Evolutionary conservation across 768 basidiomycete species (phyloP).

Genomic region (Leccinum uliginosum): DNA sequence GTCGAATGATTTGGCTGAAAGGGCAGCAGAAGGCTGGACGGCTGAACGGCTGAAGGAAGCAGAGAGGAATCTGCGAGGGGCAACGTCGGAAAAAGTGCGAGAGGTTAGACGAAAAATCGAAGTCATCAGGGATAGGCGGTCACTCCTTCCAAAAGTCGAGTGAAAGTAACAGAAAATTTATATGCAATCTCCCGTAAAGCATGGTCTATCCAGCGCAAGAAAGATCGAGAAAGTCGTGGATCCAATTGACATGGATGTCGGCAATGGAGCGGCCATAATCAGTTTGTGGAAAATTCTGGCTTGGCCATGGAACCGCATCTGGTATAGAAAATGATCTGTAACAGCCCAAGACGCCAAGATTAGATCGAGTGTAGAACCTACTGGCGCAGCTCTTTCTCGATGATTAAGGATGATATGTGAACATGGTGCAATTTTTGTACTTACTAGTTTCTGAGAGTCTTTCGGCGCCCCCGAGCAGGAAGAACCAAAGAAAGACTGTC

Average conservation of each 20-base stretch:
- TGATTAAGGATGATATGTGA: not conserved
- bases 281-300: not conserved
- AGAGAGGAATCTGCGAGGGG: constrained; percentile 10
- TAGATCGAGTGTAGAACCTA: not conserved
- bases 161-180: constrained; percentile 12
- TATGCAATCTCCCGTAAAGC: constrained; percentile 3
- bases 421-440: not conserved
- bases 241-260: constrained; percentile 8
- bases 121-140: constrained; percentile 12
- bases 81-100: constrained; percentile 2
- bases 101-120: constrained; percentile 6
- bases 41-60: constrained; percentile 15
- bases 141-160: not conserved
- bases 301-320: not conserved
- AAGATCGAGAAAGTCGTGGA: constrained; percentile 1
- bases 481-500: not conserved
- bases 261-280: constrained; percentile 22
- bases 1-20: constrained; percentile 1
- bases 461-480: not conserved
- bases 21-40: constrained; percentile 4
- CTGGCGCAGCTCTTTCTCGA: not conserved
- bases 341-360: not conserved
- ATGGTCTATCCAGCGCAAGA: not conserved
- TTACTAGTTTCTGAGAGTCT: not conserved
- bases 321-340: not conserved